phyloP scores from a whole-genome alignment of 2,329 filamentous ascomycete species.

The Lomentospora prolificans region DNA sequence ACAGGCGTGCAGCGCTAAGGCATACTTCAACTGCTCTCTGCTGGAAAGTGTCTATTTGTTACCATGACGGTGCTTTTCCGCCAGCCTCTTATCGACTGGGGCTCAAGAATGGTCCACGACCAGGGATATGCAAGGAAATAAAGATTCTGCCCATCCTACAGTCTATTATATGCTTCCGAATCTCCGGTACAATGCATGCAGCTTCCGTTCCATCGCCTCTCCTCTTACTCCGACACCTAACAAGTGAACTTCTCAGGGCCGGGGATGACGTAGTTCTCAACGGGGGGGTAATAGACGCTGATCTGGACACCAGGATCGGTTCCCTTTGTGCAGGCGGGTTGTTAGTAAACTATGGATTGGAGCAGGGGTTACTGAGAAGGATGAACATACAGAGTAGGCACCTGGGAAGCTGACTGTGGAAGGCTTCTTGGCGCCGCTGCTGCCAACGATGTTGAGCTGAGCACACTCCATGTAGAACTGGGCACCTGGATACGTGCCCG shows the following conservation, averaged over 20 bases:
- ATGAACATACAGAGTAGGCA: constrained; percentile 15
- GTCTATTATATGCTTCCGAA: background rate
- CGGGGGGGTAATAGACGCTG: constrained; percentile 17
- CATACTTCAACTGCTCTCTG: too few relatives aligned
- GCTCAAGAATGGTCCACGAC: background rate
- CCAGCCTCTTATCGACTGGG: background rate
- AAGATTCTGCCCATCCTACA: background rate
- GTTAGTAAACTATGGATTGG: too few relatives aligned
- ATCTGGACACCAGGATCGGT: constrained; percentile 18
- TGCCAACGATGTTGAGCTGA: constrained; percentile 27
- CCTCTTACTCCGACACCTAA: background rate
- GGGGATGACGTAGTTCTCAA: constrained; percentile 17
- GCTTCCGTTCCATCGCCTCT: background rate
- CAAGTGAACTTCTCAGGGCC: constrained; percentile 10
- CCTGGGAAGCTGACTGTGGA: constrained; percentile 19
- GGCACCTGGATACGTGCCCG: constrained; percentile 29
- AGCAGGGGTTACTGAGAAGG: too few relatives aligned
- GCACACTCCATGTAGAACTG: constrained; percentile 35
- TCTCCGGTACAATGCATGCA: background rate
- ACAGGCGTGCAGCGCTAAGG: too few relatives aligned
- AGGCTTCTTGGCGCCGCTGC: constrained; percentile 16
- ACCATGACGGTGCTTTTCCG: too few relatives aligned
- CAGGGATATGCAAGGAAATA: background rate
- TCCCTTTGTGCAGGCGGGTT: too few relatives aligned
- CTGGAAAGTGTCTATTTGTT: too few relatives aligned